Evolutionary conservation across 148 eudicot genomes (phyloP).

Genomic region (Chenopodium suecicum): DNA sequence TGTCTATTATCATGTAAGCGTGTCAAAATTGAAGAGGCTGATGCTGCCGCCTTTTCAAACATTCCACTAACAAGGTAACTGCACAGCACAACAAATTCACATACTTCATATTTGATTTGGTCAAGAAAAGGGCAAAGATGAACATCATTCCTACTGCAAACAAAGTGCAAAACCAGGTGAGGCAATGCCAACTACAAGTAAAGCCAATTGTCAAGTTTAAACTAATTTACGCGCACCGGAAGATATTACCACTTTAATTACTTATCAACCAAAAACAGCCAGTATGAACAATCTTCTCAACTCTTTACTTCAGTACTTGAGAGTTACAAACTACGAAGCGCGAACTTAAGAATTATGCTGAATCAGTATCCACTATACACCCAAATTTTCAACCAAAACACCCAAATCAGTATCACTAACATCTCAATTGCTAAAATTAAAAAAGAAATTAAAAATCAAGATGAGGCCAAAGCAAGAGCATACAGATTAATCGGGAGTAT

Average conservation of each 20-base stretch:
- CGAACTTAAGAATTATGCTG: background rate
- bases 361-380: background rate
- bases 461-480: background rate
- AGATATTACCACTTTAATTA: background rate
- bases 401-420: background rate
- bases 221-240: background rate
- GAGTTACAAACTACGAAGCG: background rate
- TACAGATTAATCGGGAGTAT: background rate
- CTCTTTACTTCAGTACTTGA: background rate
- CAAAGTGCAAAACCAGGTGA: background rate
- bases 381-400: background rate
- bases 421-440: background rate
- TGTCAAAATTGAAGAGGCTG: slow-evolving; percentile 53
- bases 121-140: background rate
- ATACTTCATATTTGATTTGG: background rate
- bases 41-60: slow-evolving; percentile 64
- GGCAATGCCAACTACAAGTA: background rate
- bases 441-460: background rate
- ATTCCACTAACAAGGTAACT: slow-evolving; percentile 73
- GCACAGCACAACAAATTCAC: slow-evolving; percentile 27
- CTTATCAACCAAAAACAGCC: no score
- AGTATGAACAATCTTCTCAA: background rate
- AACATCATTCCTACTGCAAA: background rate
- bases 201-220: background rate
- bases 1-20: slow-evolving; percentile 31